phyloP scores from a whole-genome alignment of 2,329 filamentous ascomycete genomes.

The Ophiostoma sp. region DNA sequence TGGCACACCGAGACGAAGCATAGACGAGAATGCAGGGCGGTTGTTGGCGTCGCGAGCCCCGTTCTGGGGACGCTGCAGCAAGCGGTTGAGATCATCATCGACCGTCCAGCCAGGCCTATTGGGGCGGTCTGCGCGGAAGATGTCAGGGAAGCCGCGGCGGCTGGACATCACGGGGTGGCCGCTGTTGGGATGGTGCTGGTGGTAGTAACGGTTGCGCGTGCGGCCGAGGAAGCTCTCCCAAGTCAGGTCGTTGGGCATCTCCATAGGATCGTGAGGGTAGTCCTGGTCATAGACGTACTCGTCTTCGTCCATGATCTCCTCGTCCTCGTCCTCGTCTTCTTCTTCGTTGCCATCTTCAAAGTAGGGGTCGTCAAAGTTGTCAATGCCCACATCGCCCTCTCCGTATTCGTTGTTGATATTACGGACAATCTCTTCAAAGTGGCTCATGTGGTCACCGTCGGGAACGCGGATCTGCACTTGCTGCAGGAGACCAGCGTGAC shows the following conservation, averaged over 20 bases:
- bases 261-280: constrained; percentile 41
- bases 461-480: constrained; percentile 43
- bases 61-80: constrained; percentile 58
- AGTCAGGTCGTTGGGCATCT: constrained; percentile 34
- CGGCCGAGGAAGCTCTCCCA: constrained; percentile 35
- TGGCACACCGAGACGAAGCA: constrained; percentile 48
- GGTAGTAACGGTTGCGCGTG: constrained; percentile 31
- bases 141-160: constrained; percentile 40
- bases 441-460: constrained; percentile 49
- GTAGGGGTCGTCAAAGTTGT: constrained; percentile 48
- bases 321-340: constrained; percentile 61
- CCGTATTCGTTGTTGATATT: constrained; percentile 19
- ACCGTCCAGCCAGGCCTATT: constrained; percentile 44
- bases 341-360: constrained; percentile 56
- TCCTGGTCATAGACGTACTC: constrained; percentile 52
- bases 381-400: constrained; percentile 45
- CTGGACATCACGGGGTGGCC: constrained; percentile 11
- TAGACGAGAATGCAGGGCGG: constrained; percentile 40
- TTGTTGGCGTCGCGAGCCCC: constrained; percentile 38
- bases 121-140: constrained; percentile 49
- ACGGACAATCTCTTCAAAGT: constrained; percentile 33
- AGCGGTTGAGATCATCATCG: constrained; percentile 81
- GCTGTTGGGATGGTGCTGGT: constrained; percentile 43
- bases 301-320: constrained; percentile 65
- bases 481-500: neutral